A percentile compares a stretch with the other conserved stretches of the same genome.
These are phyloP conservation scores for Chalara sp. DNA, from an alignment of 2,329 filamentous ascomycete genomes.

Conservation along the genomic window DNA sequence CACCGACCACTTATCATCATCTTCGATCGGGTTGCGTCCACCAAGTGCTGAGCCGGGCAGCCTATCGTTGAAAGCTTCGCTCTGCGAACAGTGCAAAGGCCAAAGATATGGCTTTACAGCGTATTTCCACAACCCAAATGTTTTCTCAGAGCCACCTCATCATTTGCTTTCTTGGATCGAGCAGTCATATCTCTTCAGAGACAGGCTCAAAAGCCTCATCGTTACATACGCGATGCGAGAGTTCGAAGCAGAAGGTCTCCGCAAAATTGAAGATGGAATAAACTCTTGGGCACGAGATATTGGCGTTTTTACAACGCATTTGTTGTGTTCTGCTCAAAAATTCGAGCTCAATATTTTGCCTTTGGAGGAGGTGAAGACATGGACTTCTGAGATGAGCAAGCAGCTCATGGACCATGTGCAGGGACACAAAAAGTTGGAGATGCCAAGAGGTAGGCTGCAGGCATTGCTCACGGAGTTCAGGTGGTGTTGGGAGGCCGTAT, in stretches of 20 bases:
- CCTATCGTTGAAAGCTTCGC: background rate
- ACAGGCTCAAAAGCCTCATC: conserved; percentile 18
- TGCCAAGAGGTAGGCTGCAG: conserved; percentile 8
- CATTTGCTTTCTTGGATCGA: conserved; percentile 15
- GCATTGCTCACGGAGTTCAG: conserved; percentile 14
- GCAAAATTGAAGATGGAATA: conserved; percentile 9
- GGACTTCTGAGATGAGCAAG: conserved; percentile 11
- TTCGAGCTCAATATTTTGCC: conserved; percentile 2
- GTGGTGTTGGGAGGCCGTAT: conserved; percentile 14
- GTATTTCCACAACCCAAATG: conserved; percentile 20
- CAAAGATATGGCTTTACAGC: conserved; percentile 18
- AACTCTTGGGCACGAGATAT: conserved; percentile 10
- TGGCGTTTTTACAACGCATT: conserved; percentile 7
- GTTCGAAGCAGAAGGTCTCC: conserved; percentile 4
- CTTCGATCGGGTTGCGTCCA: background rate
- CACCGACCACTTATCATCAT: background rate
- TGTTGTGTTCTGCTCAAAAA: conserved; percentile 5
- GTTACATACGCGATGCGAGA: conserved; percentile 15
- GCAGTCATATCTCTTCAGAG: conserved; percentile 16
- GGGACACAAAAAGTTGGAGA: conserved; percentile 8
- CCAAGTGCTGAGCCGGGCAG: background rate
- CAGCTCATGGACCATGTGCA: conserved; percentile 10
- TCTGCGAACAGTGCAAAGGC: conserved; percentile 18
- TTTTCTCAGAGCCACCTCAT: conserved; percentile 19
- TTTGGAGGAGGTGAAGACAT: conserved; percentile 8